Percentiles rank a stretch among this genome's conserved stretches.
Evolutionary conservation across 805 yeast species (phyloP).

Genomic region (Yarrowia osloensis): DNA sequence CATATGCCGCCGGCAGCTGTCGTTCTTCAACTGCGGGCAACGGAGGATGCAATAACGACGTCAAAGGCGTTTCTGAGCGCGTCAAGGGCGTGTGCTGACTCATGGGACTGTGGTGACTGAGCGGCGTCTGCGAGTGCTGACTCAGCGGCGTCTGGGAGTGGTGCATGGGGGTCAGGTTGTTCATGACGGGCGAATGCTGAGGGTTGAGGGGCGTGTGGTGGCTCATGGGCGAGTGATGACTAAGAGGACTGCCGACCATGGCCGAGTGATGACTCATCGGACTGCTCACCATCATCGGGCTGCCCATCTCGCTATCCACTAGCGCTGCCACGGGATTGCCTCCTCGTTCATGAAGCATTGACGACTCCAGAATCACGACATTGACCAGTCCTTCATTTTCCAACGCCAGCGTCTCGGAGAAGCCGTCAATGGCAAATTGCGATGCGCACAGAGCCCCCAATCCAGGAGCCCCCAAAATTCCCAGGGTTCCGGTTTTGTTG

Average conservation of each 20-base stretch:
- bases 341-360: conserved; percentile 24
- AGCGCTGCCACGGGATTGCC: conserved; percentile 33
- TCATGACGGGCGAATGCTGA: not conserved
- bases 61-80: not conserved
- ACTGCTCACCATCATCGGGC: not conserved
- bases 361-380: conserved; percentile 33
- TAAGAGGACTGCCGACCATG: not conserved
- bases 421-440: conserved; percentile 42
- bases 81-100: not conserved
- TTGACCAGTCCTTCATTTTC: conserved; percentile 36
- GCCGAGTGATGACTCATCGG: not conserved
- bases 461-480: conserved; percentile 41
- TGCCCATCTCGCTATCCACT: not conserved
- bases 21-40: not conserved
- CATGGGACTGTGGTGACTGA: not conserved
- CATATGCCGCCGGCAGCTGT: not conserved
- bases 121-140: not conserved
- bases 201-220: not conserved
- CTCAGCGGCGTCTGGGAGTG: not conserved
- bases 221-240: not conserved
- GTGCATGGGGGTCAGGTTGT: not conserved
- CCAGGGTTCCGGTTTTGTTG: conserved; percentile 35
- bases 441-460: conserved; percentile 39
- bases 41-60: not conserved
- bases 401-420: conserved; percentile 39